Conservation (phyloP, 495 filamentous ascomycete genomes). For the Amniculicola lignicola region DNA sequence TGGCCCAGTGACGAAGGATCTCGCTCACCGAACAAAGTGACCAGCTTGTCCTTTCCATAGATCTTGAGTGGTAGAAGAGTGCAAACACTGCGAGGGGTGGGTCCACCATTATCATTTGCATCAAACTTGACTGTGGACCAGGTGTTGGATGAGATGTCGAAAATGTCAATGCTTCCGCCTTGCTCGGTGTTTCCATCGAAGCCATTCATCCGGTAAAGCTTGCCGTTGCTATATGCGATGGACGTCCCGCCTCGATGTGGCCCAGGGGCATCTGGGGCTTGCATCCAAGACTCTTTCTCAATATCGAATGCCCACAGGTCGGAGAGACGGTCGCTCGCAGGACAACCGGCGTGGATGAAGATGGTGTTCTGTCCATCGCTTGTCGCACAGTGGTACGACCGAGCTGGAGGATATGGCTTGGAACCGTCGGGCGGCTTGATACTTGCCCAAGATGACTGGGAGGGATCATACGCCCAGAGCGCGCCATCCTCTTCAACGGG, state of each 20-base stretch:
- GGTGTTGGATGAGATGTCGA: slow-evolving; percentile 37
- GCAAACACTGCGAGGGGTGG: slow-evolving; percentile 49
- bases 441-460: slow-evolving; percentile 33
- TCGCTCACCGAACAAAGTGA: slow-evolving; percentile 67
- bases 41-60: slow-evolving; percentile 55
- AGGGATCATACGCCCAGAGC: slow-evolving; percentile 49
- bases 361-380: slow-evolving; percentile 53
- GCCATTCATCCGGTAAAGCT: slow-evolving; percentile 70
- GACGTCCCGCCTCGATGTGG: slow-evolving; percentile 60
- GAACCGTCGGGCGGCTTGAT: slow-evolving; percentile 33
- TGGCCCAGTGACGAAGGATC: slow-evolving; percentile 61
- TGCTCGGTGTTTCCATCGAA: slow-evolving; percentile 64
- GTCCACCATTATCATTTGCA: slow-evolving; percentile 45
- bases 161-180: slow-evolving; percentile 64
- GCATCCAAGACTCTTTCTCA: slow-evolving; percentile 55
- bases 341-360: slow-evolving; percentile 70
- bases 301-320: slow-evolving; percentile 76
- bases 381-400: slow-evolving; percentile 51
- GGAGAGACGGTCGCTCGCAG: slow-evolving; percentile 52
- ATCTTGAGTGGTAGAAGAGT: slow-evolving; percentile 48
- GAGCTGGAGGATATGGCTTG: slow-evolving; percentile 41
- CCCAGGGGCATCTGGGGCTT: slow-evolving; percentile 59
- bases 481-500: slow-evolving; percentile 53
- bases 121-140: slow-evolving; percentile 49
- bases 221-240: slow-evolving; percentile 54